Evolutionary conservation across 2,329 filamentous ascomycete species (phyloP), one percentile per base, ranked within the genome.

Genomic region (Myriangium duriaei): DNA sequence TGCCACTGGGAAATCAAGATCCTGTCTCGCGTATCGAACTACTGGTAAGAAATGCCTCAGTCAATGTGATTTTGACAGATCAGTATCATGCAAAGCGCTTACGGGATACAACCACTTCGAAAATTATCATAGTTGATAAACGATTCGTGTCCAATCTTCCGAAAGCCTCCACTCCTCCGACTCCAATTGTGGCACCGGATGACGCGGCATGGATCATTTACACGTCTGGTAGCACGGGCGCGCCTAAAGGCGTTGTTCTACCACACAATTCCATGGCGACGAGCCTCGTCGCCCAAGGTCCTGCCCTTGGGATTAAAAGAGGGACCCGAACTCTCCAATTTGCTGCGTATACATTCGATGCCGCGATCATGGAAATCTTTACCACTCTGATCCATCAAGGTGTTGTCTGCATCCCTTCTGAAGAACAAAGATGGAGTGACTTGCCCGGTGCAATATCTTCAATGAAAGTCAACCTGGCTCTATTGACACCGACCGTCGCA

Each of bases 211-310:
- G 26, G 10, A 34, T 44, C 30, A 44, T 38, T 13, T 92, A 91
- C 64, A 92, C 84, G 2, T 87, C 81, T 4, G 84, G 84, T 30
- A 91, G 84, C 2, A 91, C 83, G 0, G 83, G 83, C 18, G 69
- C 78, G 48, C 83, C 83, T 43, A 91, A 92, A 62, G 83, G 83
- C 45, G 84, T 91, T 4, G 69, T 87, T 26, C 65, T 96, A 48
- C 87, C 80, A 2, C 91, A 98, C 54, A 4, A 3, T 21, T 33
- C 39, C 15, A 19, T 37, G 9, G 14, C 33, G 13, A 37, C 34
- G 11, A 41, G 39, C n/a, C 21, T 37, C 4, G 21, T 32, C 11
- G 17, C 34, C 5, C 39, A 41, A 31, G 39, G 39, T 11, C 39
- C 39, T 12, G 39, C 33, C 12, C 15, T 37, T 3, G 28, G 28